Base-by-base conservation (phyloP, 805 yeast species). In the Candida hungchunana region DNA sequence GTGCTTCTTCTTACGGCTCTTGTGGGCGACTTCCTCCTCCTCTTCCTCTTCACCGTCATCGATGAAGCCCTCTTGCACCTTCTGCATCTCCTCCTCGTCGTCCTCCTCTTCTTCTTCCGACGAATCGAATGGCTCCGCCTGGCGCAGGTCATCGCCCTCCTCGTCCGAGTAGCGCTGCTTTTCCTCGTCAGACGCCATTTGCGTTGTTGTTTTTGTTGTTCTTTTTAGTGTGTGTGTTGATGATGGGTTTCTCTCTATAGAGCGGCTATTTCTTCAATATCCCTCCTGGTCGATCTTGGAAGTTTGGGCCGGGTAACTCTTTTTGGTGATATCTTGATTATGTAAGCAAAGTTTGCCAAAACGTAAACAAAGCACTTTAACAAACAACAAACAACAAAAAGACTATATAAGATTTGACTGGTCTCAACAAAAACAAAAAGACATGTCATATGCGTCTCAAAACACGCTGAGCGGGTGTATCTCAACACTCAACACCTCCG, bases 41-140 rank as follows among this genome's bases (percentile, higher is more conserved):
- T 79, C 94, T 39, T 83, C 95, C 15, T 79, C 94, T 40, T 83
- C 95, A 50, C 86, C 96, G 51, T 88, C 96, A 8, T 86, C 97
- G 52, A 90, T 89, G 60, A 90, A 88, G 0, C 96, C 97, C 43
- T 88, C 95, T 31, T 90, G 76, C 27, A 89, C 82, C 50, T 75
- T 75, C 46, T 81, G 73, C 31, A 83, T 77, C 53, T 89, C 97
- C 47, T 89, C 96, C 53, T 83, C 96, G 53, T 88, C 96, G 30
- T 81, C 89, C 20, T 85, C 95, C 7, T 84, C 95, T 26, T 88
- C 97, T 42, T 89, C 97, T 37, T 84, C 94, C 10, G 93, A 82
- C 8, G 94, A 83, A 48, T 84, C 93, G 42, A 72, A 71, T 14
- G 51, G 59, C 17, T 54, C 54, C 15, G 43, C 42, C 17, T 39